Percentiles rank a stretch among this genome's conserved stretches.
phyloP scores from a whole-genome alignment of 2,329 filamentous ascomycete species.

The Sarocladiaceae sp. region DNA sequence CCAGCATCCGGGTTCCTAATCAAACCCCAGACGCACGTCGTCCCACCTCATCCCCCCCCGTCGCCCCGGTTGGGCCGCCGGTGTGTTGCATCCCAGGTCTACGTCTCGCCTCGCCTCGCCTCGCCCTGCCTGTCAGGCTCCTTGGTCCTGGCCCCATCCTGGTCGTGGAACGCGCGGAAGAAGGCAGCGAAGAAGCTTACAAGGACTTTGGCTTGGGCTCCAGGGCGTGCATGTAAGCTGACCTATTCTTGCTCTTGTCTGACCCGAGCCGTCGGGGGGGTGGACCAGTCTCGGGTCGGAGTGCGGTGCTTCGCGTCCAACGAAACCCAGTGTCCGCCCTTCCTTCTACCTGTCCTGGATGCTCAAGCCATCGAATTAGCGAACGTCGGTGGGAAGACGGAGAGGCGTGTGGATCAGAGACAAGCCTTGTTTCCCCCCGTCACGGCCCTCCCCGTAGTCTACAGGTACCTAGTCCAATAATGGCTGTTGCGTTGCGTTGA shows the following conservation, averaged over 20 bases:
- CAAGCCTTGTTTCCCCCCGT: no score
- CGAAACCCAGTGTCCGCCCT: no score
- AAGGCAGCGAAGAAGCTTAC: not conserved
- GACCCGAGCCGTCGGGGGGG: not conserved
- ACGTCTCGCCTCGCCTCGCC: not conserved
- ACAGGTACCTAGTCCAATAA: no score
- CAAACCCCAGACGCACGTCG: not conserved
- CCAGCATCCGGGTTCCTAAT: not conserved
- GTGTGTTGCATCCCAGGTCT: not conserved
- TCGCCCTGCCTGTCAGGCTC: constrained; percentile 4
- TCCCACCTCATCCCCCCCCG: not conserved
- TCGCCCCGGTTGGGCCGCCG: not conserved
- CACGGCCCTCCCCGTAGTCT: no score
- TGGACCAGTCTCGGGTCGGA: no score
- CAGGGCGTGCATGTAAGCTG: no score
- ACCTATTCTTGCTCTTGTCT: constrained; percentile 4
- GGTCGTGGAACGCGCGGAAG: constrained; percentile 4
- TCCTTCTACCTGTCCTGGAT: no score
- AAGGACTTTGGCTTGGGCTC: not conserved
- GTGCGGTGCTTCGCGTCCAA: no score
- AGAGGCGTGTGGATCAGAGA: no score
- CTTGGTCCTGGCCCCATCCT: not conserved
- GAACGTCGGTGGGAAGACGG: no score
- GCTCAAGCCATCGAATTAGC: no score
- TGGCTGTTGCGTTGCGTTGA: no score